Evolutionary conservation across 306 rosid species (phyloP), one percentile per base, ranked within the genome.

Genomic region (Begonia fuchsioides): DNA sequence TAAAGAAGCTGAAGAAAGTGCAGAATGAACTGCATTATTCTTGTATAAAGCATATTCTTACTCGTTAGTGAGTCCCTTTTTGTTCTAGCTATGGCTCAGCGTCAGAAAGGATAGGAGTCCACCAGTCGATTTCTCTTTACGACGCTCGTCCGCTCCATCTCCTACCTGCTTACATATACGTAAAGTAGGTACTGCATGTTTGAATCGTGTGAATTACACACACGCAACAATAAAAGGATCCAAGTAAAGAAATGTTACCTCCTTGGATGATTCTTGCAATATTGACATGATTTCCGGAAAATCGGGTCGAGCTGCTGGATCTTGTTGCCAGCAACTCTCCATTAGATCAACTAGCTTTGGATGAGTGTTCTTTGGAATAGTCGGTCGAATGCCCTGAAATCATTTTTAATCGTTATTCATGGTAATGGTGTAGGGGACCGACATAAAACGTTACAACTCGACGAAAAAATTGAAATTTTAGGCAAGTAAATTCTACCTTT

Each of bases 261-360:
- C 94, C 58, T 77, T 76, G 32, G 79, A 65, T 45, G 76, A 52
- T 56, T 73, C 70, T 69, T 74, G 80, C 63, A 92, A 59, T 50
- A 73, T 69, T 54, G 80, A 93, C n/a, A 76, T 80, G 52, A 92
- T 72, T 71, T 82, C 93, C 6, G 67, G 59, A 74, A 92, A 92
- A 69, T 92, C 86, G 0, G 99, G 96, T 62, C 96, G 71, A 38
- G 58, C 55, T 32, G 81, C 63, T 4, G 96, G 83, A 56, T 86
- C 99, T 65, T 80, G 81, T 76, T 77, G 93, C 99, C 99, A 92
- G 51, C 88, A 82, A 56, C 58, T 86, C 75, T 80, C 88, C 50
- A 92, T 87, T 49, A 92, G 69, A 67, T 76, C 93, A 15, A 62
- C 72, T 55, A 86, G 74, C 72, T 82, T 92, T 13, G 88, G 83